Percentiles rank a stretch among this genome's conserved stretches.
phyloP scores from a whole-genome alignment of 192 early-diverging fungal genomes.

The Entomortierella parvispora region DNA sequence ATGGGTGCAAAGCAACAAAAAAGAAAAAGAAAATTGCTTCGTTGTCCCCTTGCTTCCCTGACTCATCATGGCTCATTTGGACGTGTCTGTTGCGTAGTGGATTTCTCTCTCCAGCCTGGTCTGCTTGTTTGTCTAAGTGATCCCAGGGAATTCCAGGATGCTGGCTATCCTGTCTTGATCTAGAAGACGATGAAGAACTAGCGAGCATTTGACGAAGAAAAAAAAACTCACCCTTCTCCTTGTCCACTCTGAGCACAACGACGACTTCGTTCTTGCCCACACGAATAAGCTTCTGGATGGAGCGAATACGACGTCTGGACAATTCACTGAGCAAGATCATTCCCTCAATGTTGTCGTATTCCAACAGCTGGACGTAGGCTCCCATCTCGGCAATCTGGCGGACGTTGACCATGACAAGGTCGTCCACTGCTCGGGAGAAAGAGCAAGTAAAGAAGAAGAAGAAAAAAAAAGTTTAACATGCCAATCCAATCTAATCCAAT shows the following conservation, averaged over 20 bases:
- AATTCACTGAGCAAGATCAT: conserved; percentile 97
- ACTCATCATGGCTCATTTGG: neutral
- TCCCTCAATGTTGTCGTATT: conserved; percentile 98
- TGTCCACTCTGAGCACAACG: conserved; percentile 93
- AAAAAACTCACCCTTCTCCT: conserved; percentile 82
- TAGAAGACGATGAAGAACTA: too few species aligned
- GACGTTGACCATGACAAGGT: conserved; percentile 98
- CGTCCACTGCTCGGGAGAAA: conserved; percentile 65
- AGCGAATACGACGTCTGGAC: conserved; percentile 94
- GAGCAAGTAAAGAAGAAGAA: too few species aligned
- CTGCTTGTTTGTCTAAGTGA: too few species aligned
- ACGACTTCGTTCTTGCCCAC: conserved; percentile 94
- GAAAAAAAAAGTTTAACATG: too few species aligned
- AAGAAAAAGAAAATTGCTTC: neutral
- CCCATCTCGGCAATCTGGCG: conserved; percentile 95
- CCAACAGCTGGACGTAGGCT: conserved; percentile 93
- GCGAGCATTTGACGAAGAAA: neutral
- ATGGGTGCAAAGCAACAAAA: neutral
- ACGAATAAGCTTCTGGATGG: conserved; percentile 94
- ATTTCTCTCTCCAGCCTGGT: too few species aligned
- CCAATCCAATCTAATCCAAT: neutral
- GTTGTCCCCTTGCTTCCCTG: neutral
- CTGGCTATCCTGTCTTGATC: too few species aligned
- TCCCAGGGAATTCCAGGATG: too few species aligned
- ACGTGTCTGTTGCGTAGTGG: neutral